Evolutionary conservation across 2,329 filamentous ascomycete genomes (phyloP), one percentile per base, ranked within the genome.

Genomic region (Colletotrichum liriopes): DNA sequence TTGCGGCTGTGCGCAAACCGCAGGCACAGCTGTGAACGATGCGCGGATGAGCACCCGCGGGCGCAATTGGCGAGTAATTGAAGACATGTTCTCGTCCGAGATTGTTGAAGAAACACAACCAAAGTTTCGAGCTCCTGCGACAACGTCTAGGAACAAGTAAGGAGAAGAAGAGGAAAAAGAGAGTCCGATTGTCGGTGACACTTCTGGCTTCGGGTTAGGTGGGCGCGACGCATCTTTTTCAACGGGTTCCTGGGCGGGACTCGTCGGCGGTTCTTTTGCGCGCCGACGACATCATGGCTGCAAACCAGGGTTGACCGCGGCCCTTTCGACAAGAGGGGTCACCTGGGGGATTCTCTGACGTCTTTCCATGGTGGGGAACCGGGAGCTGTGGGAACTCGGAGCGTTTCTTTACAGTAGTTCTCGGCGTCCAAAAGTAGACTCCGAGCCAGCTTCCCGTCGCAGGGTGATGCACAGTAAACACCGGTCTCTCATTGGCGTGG

Each of bases 201-300:
- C 23, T 60, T 69, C n/a, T 55, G 47, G 9, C 59, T 18, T 72
- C 70, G 70, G 70, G 54, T 45, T 70, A 72, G 60, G 52, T 69
- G 70, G 66, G 70, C 66, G 70, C 70, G 70, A 72, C 70, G 12
- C 51, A 64, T 72, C 70, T 70, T 72, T 71, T 72, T 65, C 65
- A 72, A 54, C 59, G 26, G 49, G 32, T 41, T 49, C 23, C 65
- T 14, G 37, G 56, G 69, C 45, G 32, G 65, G 51, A 61, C 45
- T 14, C 41, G 18, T 61, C 70, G 70, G 70, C 6, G 29, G 23
- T 72, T 72, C 52, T 72, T 72, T 56, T 72, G 60, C 37, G 18
- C 54, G 16, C 70, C 70, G 70, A 65, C 59, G 32, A 49, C 60
- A 41, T 32, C 9, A 16, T 32, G 56, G 51, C 56, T 52, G 47